Conservation (phyloP, 2,329 filamentous ascomycete genomes). For the Furcasterigmium furcatum region DNA sequence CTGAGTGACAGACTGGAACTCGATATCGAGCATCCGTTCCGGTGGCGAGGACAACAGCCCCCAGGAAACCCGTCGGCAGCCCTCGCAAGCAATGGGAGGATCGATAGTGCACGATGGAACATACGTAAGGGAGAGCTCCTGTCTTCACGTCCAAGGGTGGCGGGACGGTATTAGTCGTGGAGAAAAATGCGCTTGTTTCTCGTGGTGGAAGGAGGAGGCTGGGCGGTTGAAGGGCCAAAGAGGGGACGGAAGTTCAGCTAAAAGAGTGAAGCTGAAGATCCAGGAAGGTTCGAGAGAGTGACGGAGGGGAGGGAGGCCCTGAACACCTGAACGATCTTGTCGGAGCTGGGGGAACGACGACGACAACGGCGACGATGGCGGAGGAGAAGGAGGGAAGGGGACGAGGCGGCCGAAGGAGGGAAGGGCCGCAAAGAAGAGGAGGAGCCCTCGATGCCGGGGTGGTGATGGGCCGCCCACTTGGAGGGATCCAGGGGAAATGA, state of each 20-base stretch:
- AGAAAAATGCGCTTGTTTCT: constrained; percentile 4
- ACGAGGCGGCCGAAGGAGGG: neutral
- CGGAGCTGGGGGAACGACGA: constrained; percentile 21
- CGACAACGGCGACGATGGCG: constrained; percentile 29
- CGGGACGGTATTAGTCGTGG: neutral
- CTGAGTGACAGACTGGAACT: neutral
- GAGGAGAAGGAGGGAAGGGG: constrained; percentile 7
- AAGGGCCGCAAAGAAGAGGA: neutral
- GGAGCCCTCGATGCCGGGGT: neutral
- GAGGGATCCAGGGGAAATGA: constrained; percentile 3
- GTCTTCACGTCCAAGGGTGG: neutral
- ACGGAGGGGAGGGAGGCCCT: constrained; percentile 21
- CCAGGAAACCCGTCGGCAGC: neutral
- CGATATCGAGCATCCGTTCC: neutral
- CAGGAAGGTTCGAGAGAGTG: constrained; percentile 13
- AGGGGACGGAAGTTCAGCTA: constrained; percentile 42
- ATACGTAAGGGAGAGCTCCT: constrained; percentile 4
- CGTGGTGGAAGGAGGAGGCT: constrained; percentile 1
- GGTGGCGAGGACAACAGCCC: neutral
- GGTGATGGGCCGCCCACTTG: neutral
- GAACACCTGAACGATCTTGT: constrained; percentile 21
- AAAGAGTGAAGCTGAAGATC: constrained; percentile 45
- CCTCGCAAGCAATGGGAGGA: neutral
- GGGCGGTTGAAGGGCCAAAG: constrained; percentile 24
- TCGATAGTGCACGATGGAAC: neutral